These are phyloP conservation scores for Pseudogymnoascus sp. DNA, from an alignment of 2,329 filamentous ascomycete genomes.

Conservation along the genomic window DNA sequence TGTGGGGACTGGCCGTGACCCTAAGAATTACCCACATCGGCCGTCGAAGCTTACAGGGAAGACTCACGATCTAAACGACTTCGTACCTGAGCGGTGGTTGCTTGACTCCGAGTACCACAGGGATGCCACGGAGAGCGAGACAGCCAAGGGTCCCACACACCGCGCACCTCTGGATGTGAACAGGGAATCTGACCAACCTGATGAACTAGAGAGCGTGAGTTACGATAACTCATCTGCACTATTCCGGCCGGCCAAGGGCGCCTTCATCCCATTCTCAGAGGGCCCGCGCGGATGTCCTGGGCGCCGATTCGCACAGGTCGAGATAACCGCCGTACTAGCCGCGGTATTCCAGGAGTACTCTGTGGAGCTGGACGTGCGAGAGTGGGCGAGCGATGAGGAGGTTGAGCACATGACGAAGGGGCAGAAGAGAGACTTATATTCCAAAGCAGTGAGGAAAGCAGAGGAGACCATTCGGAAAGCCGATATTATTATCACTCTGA, in stretches of 20 bases:
- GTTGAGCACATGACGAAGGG: constrained; percentile 18
- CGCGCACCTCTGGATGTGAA: background rate
- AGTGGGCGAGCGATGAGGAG: constrained; percentile 25
- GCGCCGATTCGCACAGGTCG: constrained; percentile 31
- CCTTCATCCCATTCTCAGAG: constrained; percentile 25
- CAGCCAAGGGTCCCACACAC: background rate
- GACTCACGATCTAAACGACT: constrained; percentile 39
- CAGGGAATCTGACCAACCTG: background rate
- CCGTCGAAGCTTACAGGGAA: constrained; percentile 14
- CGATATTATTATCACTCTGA: constrained; percentile 20
- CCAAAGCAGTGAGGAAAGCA: constrained; percentile 17
- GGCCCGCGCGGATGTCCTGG: constrained; percentile 28
- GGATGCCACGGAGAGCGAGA: constrained; percentile 27
- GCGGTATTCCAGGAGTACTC: constrained; percentile 21
- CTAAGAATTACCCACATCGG: constrained; percentile 44
- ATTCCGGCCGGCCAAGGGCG: constrained; percentile 24
- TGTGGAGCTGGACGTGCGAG: constrained; percentile 25
- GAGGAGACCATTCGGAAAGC: constrained; percentile 16
- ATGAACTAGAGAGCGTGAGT: background rate
- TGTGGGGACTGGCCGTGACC: constrained; percentile 44
- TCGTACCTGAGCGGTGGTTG: constrained; percentile 52
- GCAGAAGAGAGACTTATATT: constrained; percentile 21
- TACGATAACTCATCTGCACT: background rate
- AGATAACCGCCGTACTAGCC: constrained; percentile 29
- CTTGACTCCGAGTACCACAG: background rate